Base-by-base conservation (phyloP, 768 basidiomycete genomes). In the Gloeostereum incarnatum region DNA sequence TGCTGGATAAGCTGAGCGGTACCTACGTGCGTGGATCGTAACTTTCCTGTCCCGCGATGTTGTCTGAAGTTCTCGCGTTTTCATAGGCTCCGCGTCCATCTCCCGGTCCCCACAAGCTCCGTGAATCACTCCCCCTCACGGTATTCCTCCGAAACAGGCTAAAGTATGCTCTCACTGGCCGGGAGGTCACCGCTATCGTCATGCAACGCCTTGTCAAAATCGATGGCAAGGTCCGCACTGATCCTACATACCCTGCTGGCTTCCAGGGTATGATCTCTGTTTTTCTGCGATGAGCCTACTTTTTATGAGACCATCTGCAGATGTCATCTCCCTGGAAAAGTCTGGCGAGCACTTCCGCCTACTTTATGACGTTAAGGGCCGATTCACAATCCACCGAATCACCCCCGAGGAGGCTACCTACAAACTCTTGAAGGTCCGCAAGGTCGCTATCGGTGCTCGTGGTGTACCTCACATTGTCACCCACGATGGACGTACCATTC, bases 281-380 rank as follows among this genome's bases (percentile, higher is more conserved):
- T 31, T 23, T 39, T 27, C 19, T 9, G 4, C 36, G 27, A 6
- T 7, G 22, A 20, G 20, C n/a, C n/a, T n/a, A n/a, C n/a, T 19
- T 46, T 21, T 36, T 42, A 31, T 30, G 17, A 27, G 18, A 22
- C 17, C 16, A 43, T 32, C 36, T 31, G 25, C 40, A 94, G 94
- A 99, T 63, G 94, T 97, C 48, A 75, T 99, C 60, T 79, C 89
- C 44, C 87, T 99, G 46, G 94, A 99, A 66, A 94, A 96, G 63
- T 97, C 94, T 18, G 88, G 84, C 66, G 96, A 99, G 66, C 84
- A 98, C 73, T 99, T 98, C 84, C 94, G 96, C 63, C 78, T 98
- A 44, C 74, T 99, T 30, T 98, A 98, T 75, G 96, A 98, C 60
- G 82, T 98, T 66, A 99, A 99, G 73, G 96, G 96, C 51, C 96